Evolutionary conservation across 345 rosid species (phyloP), one percentile per base, ranked within the genome.

Genomic region (Eucalyptus sideroxylon): DNA sequence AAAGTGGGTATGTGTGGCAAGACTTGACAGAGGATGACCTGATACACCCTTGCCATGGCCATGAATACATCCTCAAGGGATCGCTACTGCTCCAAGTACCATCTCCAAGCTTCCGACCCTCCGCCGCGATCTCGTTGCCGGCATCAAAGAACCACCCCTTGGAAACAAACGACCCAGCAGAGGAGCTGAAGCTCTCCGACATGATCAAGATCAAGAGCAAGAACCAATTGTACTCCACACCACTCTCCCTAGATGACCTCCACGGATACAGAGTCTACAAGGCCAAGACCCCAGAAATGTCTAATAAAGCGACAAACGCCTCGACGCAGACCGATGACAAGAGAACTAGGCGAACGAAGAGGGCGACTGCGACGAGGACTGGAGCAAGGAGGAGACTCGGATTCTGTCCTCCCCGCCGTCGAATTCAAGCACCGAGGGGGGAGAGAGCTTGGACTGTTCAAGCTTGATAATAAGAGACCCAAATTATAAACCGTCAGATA

Each of bases 1-100:
- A 91, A 89, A 95, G 92, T 60, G 96, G 96, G 56, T 96, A 90
- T 90, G 96, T 96, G 86, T 96, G 98, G 97, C 96, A 95, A 90
- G 98, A 96, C 88, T 91, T 96, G 49, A 72, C 95, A 3, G 95
- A 94, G 90, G 90, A 92, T 59, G 96, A 96, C 88, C 89, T 92
- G 83, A 94, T 96, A 49, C 86, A 92, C 90, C 96, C 98, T 27
- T 92, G 92, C 34, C 93, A 94, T 87, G 96, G 95, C 69, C 90
- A 89, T 34, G 97, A 96, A 72, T 96, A 93, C 92, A 90, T 96
- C 86, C 96, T 96, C 91, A 95, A 96, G 89, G 98, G 97, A 80
- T 93, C 98, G 17, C 92, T 89, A 88, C 92, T 95, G 55, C 91
- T 92, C 24, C 93, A 92, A 40, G 86, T 53, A 14, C 88, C 91